A percentile compares a stretch with the other conserved stretches of the same genome.
Evolutionary conservation across 768 basidiomycete species (phyloP).

Genomic region (Crassisporium funariophilum): DNA sequence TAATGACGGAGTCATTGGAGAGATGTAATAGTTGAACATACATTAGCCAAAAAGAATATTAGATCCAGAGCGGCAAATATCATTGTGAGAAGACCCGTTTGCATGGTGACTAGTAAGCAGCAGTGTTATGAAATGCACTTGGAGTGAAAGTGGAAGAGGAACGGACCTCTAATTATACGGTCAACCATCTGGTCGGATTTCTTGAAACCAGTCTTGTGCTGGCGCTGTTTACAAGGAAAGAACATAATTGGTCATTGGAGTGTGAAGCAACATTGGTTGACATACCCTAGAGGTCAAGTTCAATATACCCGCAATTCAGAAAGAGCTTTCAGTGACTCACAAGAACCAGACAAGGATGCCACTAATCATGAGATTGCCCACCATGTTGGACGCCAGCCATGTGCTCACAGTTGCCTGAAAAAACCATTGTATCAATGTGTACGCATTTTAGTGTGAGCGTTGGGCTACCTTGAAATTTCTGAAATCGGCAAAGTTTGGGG

Average conservation of each 20-base stretch:
- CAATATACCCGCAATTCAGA: background rate
- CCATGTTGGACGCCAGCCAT: slow-evolving; percentile 42
- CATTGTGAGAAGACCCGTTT: slow-evolving; percentile 33
- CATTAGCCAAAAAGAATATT: background rate
- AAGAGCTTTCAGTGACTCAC: slow-evolving; percentile 21
- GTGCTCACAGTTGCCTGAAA: slow-evolving; percentile 20
- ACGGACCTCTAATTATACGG: slow-evolving; percentile 38
- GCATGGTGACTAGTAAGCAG: slow-evolving; percentile 28
- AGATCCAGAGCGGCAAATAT: slow-evolving; percentile 19
- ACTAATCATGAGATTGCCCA: slow-evolving; percentile 44
- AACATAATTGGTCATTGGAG: too few species aligned
- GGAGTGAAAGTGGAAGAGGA: background rate
- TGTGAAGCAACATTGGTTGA: too few species aligned
- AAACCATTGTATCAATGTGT: background rate
- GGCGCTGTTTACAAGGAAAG: slow-evolving; percentile 25
- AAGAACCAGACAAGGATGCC: slow-evolving; percentile 41
- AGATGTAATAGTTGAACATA: background rate
- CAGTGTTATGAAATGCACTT: too few species aligned
- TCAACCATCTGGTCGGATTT: slow-evolving; percentile 40
- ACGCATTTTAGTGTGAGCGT: background rate
- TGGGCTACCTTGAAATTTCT: slow-evolving; percentile 17
- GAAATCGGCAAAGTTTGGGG: slow-evolving; percentile 21
- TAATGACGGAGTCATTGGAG: background rate
- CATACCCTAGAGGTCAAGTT: background rate
- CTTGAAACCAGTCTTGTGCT: slow-evolving; percentile 40